Percentiles rank a stretch among this genome's conserved stretches.
These are phyloP conservation scores for Aspergillus quadrilineatus DNA, from an alignment of 2,329 filamentous ascomycete genomes.

Conservation along the genomic window DNA sequence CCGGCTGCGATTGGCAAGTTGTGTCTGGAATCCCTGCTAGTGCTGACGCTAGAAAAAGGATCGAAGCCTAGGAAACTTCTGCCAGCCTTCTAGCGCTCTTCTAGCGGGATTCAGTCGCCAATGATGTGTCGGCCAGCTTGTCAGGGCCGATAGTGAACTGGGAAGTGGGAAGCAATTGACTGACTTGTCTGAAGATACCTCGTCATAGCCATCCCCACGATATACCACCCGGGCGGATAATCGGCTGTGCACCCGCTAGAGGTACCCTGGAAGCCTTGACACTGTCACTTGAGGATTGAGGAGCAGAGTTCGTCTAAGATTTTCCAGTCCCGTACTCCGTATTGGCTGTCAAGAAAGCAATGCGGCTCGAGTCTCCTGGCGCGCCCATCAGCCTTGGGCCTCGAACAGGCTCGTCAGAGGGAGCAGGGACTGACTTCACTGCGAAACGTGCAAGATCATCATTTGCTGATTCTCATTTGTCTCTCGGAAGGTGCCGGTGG, in stretches of 20 bases:
- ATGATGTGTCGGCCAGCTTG: background rate
- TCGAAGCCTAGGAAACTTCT: constrained; percentile 23
- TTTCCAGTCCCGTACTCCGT: no score
- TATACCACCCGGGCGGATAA: constrained; percentile 16
- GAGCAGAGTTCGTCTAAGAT: no score
- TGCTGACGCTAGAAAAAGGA: constrained; percentile 25
- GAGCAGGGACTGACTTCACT: background rate
- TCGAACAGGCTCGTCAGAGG: background rate
- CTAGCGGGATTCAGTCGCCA: constrained; percentile 1
- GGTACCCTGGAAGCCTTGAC: background rate
- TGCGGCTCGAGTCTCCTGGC: background rate
- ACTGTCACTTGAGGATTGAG: no score
- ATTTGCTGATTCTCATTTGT: constrained; percentile 8
- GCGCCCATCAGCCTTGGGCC: background rate
- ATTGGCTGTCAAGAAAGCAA: background rate
- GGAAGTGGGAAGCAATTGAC: background rate
- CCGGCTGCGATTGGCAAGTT: constrained; percentile 16
- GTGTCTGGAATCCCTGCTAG: constrained; percentile 21
- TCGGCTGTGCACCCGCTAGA: background rate
- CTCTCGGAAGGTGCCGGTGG: constrained; percentile 8
- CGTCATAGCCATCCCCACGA: background rate
- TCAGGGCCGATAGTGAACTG: background rate
- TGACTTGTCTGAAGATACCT: background rate
- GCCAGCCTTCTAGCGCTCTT: constrained; percentile 22
- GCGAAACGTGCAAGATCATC: constrained; percentile 9